A percentile compares a stretch with the other conserved stretches of the same genome.
Conservation (phyloP, 2,329 filamentous ascomycete genomes). For the Gyromitra esculenta region DNA sequence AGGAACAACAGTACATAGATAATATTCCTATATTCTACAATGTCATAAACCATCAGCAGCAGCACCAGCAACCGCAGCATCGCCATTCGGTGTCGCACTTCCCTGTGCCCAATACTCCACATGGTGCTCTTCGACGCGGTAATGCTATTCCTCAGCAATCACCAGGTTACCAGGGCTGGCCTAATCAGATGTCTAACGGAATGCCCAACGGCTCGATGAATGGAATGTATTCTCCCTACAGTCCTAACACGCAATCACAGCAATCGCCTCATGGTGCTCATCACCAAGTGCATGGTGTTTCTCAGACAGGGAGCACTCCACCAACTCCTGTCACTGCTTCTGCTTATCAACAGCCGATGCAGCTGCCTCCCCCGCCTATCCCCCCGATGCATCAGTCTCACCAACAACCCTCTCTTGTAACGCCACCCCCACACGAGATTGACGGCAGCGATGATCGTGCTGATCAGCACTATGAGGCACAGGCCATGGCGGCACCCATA, state of each 20-base stretch:
- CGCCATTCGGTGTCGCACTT: constrained; percentile 48
- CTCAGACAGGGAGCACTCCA: constrained; percentile 50
- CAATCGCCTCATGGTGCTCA: constrained; percentile 49
- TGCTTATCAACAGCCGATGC: constrained; percentile 50
- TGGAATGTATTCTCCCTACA: constrained; percentile 51
- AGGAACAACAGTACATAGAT: constrained; percentile 43
- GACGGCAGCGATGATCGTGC: constrained; percentile 39
- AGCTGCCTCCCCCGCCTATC: constrained; percentile 42
- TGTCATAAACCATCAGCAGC: constrained; percentile 33
- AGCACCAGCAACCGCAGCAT: constrained; percentile 32
- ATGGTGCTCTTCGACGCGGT: constrained; percentile 46
- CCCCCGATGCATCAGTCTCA: constrained; percentile 52
- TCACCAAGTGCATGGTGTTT: constrained; percentile 46
- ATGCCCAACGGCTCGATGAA: constrained; percentile 42
- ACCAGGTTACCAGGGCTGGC: constrained; percentile 41
- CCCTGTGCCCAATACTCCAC: constrained; percentile 39
- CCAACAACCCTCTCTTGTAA: constrained; percentile 39
- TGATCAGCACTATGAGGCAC: constrained; percentile 48
- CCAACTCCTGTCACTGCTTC: constrained; percentile 49
- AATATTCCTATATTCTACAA: constrained; percentile 40
- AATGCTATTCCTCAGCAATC: constrained; percentile 49
- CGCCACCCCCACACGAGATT: constrained; percentile 50
- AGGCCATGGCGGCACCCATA: constrained; percentile 48
- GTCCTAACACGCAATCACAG: constrained; percentile 44
- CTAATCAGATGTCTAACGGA: constrained; percentile 42